Base-by-base conservation (phyloP, 2,329 filamentous ascomycete genomes). In the Trichoderma afroharzianum region DNA sequence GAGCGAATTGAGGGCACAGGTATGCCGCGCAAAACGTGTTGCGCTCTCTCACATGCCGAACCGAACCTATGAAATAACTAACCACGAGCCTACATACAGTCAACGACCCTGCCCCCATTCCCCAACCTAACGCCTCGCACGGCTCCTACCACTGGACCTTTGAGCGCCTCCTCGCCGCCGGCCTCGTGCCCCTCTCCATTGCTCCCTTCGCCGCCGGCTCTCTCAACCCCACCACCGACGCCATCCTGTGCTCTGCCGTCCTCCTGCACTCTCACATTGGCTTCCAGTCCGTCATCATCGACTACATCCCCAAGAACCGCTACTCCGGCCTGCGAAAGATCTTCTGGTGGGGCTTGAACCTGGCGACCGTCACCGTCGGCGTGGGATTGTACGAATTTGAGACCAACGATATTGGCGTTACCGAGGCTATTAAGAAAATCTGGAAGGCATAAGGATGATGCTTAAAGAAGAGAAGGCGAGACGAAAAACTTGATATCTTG, bases 61-160 rank as follows among this genome's bases (percentile, higher is more conserved):
- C 28, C 63, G 24, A 58, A 59, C 8, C 30, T 4, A 3, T 14
- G 32, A 32, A 11, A 43, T 30, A 59, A 32, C 58, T 71, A 68
- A 73, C 63, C 21, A 12, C 21, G 14, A 36, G n/a, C 6, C 55
- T 33, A 24, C 78, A 92, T 5, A 26, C 78, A 92, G 94, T 95
- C 80, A 99, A 99, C 84, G 95, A 98, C 79, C 89, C 96, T 70
- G 92, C 89, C 36, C 89, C 89, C 50, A 83, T 97, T 28, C 95
- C 94, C 59, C 80, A 88, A 26, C 84, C 93, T 68, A 89, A 88
- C 76, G 90, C 95, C 55, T 86, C 90, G 70, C 93, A 99, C 85
- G 96, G 96, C 77, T 97, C 93, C 83, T 99, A 98, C 87, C 96
- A 99, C 88, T 99, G 96, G 96, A 93, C 92, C 73, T 97, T 97